Base-by-base conservation (phyloP, 2,329 filamentous ascomycete species). In the Aspergillus brunneoviolaceus region DNA sequence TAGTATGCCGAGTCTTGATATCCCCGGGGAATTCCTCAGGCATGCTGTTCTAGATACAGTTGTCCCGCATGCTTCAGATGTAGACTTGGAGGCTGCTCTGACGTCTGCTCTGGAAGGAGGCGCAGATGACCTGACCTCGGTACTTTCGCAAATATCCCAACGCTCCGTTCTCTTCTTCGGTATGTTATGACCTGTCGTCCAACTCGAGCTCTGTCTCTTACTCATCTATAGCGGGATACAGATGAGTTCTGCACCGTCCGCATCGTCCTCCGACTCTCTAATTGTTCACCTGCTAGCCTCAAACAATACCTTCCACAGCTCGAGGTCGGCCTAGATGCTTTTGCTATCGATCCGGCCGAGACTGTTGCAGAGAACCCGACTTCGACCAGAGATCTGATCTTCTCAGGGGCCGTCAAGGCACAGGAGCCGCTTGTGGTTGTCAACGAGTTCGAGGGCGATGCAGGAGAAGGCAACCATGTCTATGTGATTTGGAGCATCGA, bases 201-300 rank as follows among this genome's bases (percentile, higher is more conserved):
- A 31, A 31, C 52, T 56, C 52, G 60, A 58, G 63, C 62, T 64
- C 70, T 69, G 60, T 70, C 66, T 80, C 77, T 82, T 80, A 80
- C 80, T 84, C 68, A 83, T 77, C 66, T 60, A 67, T 65, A 80
- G 76, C 73, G 62, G 35, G 70, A 51, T 63, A 61, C 72, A 86
- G 84, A 86, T 81, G 84, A 86, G 74, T 74, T 77, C 50, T 74
- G 84, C 39, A 76, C 79, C 23, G 77, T 81, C 21, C 80, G 82
- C 65, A 72, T 85, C 51, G 77, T 84, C 42, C 75, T 86, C 39
- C 75, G 81, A 62, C 79, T 83, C 14, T 80, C 81, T 42, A 71
- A 80, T 58, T 79, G 81, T 64, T 79, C 82, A 21, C 78, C 84
- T 61, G 67, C 74, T 49, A 76, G 73, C 4, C 65, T 86, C 47